phyloP scores from a whole-genome alignment of 23 red algal genomes.

The Gracilaria gracilis region DNA sequence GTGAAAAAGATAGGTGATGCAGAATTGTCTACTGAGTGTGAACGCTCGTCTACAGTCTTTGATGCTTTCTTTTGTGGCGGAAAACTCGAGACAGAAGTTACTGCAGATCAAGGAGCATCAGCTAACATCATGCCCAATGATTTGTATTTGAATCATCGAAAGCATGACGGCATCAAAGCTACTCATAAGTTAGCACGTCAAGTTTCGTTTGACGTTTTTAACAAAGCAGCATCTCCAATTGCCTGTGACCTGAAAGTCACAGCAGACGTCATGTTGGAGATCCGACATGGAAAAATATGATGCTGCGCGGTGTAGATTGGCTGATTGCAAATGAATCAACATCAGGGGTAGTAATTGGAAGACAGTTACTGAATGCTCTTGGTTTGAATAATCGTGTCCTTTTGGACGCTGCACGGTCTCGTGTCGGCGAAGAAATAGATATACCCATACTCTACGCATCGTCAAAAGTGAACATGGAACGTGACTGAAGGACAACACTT shows the following conservation, averaged over 20 bases:
- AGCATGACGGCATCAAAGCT: background rate
- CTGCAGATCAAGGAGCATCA: constrained; percentile 15
- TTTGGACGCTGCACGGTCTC: background rate
- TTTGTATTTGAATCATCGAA: background rate
- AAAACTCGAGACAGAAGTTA: constrained; percentile 8
- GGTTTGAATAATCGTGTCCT: constrained; percentile 31
- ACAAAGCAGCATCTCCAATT: background rate
- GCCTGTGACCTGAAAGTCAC: background rate
- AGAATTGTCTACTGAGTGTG: background rate
- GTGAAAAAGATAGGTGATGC: background rate
- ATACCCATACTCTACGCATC: too few species aligned
- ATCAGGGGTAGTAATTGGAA: constrained; percentile 11
- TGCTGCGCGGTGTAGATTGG: constrained; percentile 21
- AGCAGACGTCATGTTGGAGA: constrained; percentile 17
- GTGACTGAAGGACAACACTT: too few species aligned
- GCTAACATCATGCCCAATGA: constrained; percentile 34
- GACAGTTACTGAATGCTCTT: constrained; percentile 24
- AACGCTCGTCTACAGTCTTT: background rate
- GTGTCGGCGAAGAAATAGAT: too few species aligned
- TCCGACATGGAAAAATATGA: constrained; percentile 10
- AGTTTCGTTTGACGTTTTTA: background rate
- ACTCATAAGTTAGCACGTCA: background rate
- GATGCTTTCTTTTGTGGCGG: constrained; percentile 2
- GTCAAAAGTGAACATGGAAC: too few species aligned
- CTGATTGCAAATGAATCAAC: background rate